phyloP scores from a whole-genome alignment of 2,329 filamentous ascomycete species.

The Hypoxylon sp. region DNA sequence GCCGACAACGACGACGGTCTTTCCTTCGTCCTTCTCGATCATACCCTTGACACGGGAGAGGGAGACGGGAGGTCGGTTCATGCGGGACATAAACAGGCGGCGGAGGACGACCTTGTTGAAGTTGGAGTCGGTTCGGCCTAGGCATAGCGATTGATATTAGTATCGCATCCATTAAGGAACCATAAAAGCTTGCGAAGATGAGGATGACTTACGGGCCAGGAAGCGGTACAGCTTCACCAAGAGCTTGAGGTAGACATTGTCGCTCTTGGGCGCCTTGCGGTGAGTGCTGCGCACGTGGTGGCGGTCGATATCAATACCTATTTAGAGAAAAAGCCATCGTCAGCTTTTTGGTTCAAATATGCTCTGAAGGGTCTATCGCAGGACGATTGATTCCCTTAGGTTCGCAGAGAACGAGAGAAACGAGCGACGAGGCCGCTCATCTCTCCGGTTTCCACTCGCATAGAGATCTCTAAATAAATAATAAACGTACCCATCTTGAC shows the following conservation, averaged over 20 bases:
- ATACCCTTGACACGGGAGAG: constrained; percentile 86
- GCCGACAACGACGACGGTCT: constrained; percentile 93
- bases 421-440: constrained; percentile 4
- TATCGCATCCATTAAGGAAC: not conserved
- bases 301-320: constrained; percentile 76
- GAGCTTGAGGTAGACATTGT: constrained; percentile 97
- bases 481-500: constrained; percentile 68
- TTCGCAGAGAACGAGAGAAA: constrained; percentile 34
- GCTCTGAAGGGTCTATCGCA: constrained; percentile 56
- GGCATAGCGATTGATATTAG: not conserved
- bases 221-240: constrained; percentile 99
- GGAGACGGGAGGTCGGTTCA: constrained; percentile 95
- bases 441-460: constrained; percentile 47
- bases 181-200: not conserved
- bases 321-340: constrained; percentile 59
- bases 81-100: constrained; percentile 97
- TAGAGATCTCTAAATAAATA: constrained; percentile 53
- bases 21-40: constrained; percentile 72
- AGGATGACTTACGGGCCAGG: constrained; percentile 77
- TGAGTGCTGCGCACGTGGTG: constrained; percentile 77
- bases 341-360: constrained; percentile 71
- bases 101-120: constrained; percentile 99
- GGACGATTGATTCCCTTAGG: constrained; percentile 27
- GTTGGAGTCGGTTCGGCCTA: constrained; percentile 92
- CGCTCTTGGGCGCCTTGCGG: constrained; percentile 95